A percentile compares a stretch with the other conserved stretches of the same genome.
phyloP scores from a whole-genome alignment of 352 stramenopile species.

The Globisporangium cystogenes region DNA sequence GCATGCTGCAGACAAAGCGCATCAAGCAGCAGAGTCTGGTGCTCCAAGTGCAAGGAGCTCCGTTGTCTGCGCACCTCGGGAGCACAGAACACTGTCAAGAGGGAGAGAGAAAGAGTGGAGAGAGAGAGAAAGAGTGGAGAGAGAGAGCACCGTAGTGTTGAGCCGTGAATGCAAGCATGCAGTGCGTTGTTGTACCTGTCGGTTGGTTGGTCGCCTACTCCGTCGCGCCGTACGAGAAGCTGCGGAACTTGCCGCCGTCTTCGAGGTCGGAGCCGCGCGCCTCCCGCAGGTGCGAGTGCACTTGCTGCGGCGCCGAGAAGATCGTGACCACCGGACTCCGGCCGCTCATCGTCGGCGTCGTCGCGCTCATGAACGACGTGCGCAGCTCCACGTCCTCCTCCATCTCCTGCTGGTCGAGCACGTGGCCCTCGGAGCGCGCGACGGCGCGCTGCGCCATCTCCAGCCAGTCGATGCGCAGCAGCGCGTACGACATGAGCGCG shows the following conservation, averaged over 20 bases:
- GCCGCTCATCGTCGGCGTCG: slow-evolving; percentile 57
- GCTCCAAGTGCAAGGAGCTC: no score
- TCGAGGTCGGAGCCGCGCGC: slow-evolving; percentile 11
- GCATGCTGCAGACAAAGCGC: no score
- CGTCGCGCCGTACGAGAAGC: slow-evolving; percentile 17
- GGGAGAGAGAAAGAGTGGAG: no score
- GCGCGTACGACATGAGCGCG: slow-evolving; percentile 42
- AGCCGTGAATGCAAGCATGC: no score
- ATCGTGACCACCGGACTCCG: slow-evolving; percentile 51
- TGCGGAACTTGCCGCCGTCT: slow-evolving; percentile 10
- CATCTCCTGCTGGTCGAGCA: slow-evolving; percentile 48
- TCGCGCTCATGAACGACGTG: slow-evolving; percentile 46
- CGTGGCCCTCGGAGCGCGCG: slow-evolving; percentile 51
- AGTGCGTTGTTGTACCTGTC: no score
- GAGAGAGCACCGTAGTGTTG: no score
- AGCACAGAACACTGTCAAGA: no score
- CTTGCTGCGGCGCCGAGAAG: slow-evolving; percentile 45
- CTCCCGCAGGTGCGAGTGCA: slow-evolving; percentile 30
- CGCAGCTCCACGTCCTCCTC: slow-evolving; percentile 56
- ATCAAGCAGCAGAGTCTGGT: slow-evolving; percentile 41
- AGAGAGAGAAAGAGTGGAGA: no score
- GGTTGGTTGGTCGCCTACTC: background rate
- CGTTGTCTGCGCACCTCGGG: no score
- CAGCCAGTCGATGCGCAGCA: slow-evolving; percentile 64
- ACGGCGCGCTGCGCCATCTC: slow-evolving; percentile 62